Conservation (phyloP, 148 eudicot species). For the Chenopodium album region DNA sequence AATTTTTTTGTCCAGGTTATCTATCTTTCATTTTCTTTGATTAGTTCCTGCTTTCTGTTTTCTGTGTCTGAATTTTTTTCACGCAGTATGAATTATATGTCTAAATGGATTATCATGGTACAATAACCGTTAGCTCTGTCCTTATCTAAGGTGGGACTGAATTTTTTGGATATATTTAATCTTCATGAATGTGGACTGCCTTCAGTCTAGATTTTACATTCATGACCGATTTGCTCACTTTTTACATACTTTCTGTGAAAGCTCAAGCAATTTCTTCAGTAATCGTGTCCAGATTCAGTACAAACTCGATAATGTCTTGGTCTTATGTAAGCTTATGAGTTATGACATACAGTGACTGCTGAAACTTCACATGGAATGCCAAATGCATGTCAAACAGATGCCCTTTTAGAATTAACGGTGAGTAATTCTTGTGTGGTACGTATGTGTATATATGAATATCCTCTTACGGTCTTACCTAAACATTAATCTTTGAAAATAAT, state of each 20-base stretch:
- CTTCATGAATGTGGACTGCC: conserved; percentile 26
- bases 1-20: not conserved
- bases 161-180: not conserved
- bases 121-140: not conserved
- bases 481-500: too few species aligned
- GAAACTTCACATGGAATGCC: not conserved
- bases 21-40: not conserved
- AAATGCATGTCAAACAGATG: not conserved
- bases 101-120: not conserved
- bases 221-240: not conserved
- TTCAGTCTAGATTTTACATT: conserved; percentile 13
- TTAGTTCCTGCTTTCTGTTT: not conserved
- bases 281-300: conserved; percentile 26
- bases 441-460: too few species aligned
- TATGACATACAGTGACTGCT: not conserved
- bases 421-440: not conserved
- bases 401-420: not conserved
- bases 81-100: too few species aligned
- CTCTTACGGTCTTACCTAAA: too few species aligned
- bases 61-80: too few species aligned
- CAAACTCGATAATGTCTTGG: not conserved
- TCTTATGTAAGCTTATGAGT: not conserved
- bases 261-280: conserved; percentile 1
- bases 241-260: not conserved
- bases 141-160: not conserved